Conservation (phyloP, 371 early-diverging fungal species). For the Syncephalastrum monosporum region DNA sequence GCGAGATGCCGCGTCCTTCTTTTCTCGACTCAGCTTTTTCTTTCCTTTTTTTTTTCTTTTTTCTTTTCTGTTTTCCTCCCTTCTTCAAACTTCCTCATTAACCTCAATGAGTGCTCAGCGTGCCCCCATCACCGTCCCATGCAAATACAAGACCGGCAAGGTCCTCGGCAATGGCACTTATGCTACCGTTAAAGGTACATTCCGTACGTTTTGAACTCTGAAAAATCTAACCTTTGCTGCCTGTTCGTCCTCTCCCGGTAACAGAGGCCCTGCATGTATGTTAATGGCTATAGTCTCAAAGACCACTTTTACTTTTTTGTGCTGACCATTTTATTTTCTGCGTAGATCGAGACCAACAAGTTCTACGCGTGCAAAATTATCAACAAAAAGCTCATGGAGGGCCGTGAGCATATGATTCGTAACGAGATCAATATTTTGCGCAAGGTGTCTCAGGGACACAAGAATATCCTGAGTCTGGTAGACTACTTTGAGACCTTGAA, state of each 20-base stretch:
- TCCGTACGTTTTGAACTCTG: background rate
- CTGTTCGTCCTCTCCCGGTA: conserved; percentile 5
- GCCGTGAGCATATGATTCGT: conserved; percentile 86
- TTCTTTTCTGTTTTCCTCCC: no score
- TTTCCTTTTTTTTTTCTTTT: conserved; percentile 3
- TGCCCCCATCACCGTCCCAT: conserved; percentile 53
- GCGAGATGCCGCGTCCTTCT: no score
- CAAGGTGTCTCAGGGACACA: conserved; percentile 82
- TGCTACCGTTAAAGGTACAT: conserved; percentile 67
- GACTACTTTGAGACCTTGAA: conserved; percentile 93
- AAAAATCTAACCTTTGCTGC: background rate
- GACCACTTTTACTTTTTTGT: background rate
- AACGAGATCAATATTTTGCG: conserved; percentile 88
- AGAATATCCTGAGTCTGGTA: conserved; percentile 81
- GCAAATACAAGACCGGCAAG: conserved; percentile 71
- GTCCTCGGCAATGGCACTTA: conserved; percentile 71
- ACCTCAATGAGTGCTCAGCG: conserved; percentile 18
- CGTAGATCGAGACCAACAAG: conserved; percentile 79
- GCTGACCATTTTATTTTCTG: background rate
- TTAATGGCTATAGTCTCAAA: background rate
- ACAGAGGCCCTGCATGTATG: conserved; percentile 54
- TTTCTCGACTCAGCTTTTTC: conserved; percentile 2
- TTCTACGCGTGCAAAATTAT: conserved; percentile 91
- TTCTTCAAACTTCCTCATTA: conserved; percentile 4
- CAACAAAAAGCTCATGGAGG: conserved; percentile 86